Evolutionary conservation across 768 basidiomycete genomes (phyloP).

Genomic region (Kwoniella dejecticola): DNA sequence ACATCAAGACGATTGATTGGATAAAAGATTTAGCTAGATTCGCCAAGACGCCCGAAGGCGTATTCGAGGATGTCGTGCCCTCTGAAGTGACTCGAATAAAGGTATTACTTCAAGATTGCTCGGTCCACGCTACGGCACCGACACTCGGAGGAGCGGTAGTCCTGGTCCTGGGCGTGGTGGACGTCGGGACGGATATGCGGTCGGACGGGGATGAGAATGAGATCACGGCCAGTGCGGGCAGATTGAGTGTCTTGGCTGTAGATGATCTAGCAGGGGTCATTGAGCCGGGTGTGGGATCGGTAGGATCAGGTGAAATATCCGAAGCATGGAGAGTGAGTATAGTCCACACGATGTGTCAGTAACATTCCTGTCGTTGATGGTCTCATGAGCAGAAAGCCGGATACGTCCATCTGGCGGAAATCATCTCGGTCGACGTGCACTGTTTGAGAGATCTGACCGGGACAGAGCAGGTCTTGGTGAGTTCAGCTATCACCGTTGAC

Average conservation of each 20-base stretch:
- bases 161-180: conserved; percentile 65
- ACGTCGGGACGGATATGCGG: conserved; percentile 72
- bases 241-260: conserved; percentile 62
- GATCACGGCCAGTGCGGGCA: conserved; percentile 61
- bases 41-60: conserved; percentile 82
- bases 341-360: neutral
- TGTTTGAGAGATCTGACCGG: conserved; percentile 28
- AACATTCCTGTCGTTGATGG: neutral
- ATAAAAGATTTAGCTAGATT: conserved; percentile 66
- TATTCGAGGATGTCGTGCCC: conserved; percentile 90
- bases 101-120: conserved; percentile 68
- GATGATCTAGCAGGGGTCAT: conserved; percentile 60
- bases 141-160: conserved; percentile 69
- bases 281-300: conserved; percentile 24
- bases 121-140: conserved; percentile 65
- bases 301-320: conserved; percentile 61
- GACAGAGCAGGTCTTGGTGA: conserved; percentile 23
- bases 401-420: conserved; percentile 39
- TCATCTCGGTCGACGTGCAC: conserved; percentile 31
- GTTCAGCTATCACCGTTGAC: neutral
- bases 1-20: conserved; percentile 68
- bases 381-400: conserved; percentile 32
- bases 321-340: conserved; percentile 72
- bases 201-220: conserved; percentile 66
- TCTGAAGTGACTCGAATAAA: conserved; percentile 76